Evolutionary conservation across 2,329 filamentous ascomycete species (phyloP), one percentile per base, ranked within the genome.

Genomic region (Cercospora berteroae): DNA sequence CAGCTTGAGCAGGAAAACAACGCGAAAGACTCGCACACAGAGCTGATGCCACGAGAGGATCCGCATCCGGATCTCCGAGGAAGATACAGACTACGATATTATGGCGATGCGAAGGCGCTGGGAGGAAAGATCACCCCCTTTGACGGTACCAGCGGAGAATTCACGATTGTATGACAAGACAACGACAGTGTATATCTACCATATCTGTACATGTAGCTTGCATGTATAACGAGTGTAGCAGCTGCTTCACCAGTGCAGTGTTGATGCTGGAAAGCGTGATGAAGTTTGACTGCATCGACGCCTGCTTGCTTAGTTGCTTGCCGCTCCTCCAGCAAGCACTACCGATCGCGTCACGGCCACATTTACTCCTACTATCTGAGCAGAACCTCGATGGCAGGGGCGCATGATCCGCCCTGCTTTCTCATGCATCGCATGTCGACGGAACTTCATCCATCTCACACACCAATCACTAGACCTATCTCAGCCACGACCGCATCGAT

Each of bases 21-120:
- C 44, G 2, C 20, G 44, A 16, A 25, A 23, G 20, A 50, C 1
- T 50, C 20, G 84, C 70, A 73, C 62, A 67, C 66, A n/a, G 74
- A 76, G 18, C 66, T 74, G 52, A 63, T 74, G 50, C 56, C 62
- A 67, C 79, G 63, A 60, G 77, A 77, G 64, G 65, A 79, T 70
- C 68, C 77, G 78, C 48, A 67, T 7, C 31, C 61, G 23, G 66
- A 64, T 5, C 65, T 78, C 63, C 64, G 64, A 0, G 94, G 94
- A 0, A 87, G 85, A 58, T 98, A 97, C 79, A 83, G 93, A 25
- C 79, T 96, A 56, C 87, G 84, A 80, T 98, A 97, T 76, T 94
- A 89, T 79, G 94, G 94, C 0, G 93, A 97, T 80, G 83, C 87
- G 2, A 97, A 94, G 85, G 83, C 83, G 5, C 73, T 88, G 10